Conservation (phyloP, 441 rosid genomes). For the Kokia cookei region DNA sequence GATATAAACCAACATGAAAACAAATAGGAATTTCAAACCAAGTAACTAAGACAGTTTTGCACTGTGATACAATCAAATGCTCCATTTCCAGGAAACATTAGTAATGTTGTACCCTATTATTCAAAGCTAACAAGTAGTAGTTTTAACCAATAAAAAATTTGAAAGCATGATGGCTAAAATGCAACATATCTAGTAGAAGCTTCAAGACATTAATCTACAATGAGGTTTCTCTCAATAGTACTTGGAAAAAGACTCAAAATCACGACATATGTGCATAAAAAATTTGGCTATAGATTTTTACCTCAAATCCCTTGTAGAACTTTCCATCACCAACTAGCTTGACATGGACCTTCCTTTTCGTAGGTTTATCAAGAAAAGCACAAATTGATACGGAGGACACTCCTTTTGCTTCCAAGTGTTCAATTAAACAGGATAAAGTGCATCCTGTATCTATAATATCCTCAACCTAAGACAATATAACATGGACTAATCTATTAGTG, state of each 20-base stretch:
- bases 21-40: not conserved
- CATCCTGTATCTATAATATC: constrained; percentile 89
- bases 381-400: constrained; percentile 86
- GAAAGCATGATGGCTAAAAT: not conserved
- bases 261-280: not conserved
- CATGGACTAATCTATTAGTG: not conserved
- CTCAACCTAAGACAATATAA: constrained; percentile 55
- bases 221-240: not conserved
- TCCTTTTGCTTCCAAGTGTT: constrained; percentile 50
- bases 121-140: not conserved
- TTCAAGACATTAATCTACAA: not conserved
- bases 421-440: constrained; percentile 54
- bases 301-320: constrained; percentile 79
- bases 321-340: constrained; percentile 69
- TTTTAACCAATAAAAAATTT: not conserved
- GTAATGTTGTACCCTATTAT: not conserved
- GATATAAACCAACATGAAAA: not conserved
- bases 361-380: constrained; percentile 68
- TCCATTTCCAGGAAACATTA: not conserved
- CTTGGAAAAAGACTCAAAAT: not conserved
- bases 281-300: constrained; percentile 9
- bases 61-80: not conserved
- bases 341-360: constrained; percentile 57
- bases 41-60: not conserved
- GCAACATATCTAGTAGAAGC: not conserved